phyloP scores from a whole-genome alignment of 2,329 filamentous ascomycete genomes.

The Biscogniauxia marginata region DNA sequence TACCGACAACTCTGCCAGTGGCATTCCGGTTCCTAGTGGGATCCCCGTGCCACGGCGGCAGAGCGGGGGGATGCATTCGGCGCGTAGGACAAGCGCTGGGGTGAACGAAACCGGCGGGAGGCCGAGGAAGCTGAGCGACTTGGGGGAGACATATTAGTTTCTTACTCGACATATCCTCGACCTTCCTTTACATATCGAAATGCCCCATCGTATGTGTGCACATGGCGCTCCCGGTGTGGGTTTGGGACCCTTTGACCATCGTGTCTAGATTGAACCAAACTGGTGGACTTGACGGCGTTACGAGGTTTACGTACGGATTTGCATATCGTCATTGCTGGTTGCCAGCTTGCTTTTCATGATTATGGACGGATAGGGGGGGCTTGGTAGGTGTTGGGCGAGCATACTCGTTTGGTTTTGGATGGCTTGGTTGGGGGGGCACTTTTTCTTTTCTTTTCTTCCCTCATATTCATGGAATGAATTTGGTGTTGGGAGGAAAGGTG shows the following conservation, averaged over 20 bases:
- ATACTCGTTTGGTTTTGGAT: conserved; percentile 9
- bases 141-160: conserved; percentile 54
- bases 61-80: conserved; percentile 37
- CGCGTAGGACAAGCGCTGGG: conserved; percentile 42
- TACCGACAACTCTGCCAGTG: conserved; percentile 37
- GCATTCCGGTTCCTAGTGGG: conserved; percentile 43
- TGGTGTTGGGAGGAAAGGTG: background rate
- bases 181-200: conserved; percentile 18
- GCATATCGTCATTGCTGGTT: conserved; percentile 23
- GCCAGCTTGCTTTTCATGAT: conserved; percentile 9
- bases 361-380: background rate
- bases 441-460: conserved; percentile 5
- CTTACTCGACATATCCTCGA: conserved; percentile 20
- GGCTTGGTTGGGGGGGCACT: conserved; percentile 11
- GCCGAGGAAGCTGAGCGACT: conserved; percentile 44
- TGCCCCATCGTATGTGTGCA: conserved; percentile 12
- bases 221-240: conserved; percentile 9
- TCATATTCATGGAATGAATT: no score
- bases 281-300: conserved; percentile 28
- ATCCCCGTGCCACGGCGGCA: conserved; percentile 51
- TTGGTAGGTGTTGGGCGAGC: conserved; percentile 10
- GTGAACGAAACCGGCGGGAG: conserved; percentile 28
- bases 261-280: conserved; percentile 18
- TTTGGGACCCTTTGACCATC: conserved; percentile 15
- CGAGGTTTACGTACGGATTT: conserved; percentile 30